Evolutionary conservation across 2,329 filamentous ascomycete genomes (phyloP).

Genomic region (Akanthomyces lecanii): DNA sequence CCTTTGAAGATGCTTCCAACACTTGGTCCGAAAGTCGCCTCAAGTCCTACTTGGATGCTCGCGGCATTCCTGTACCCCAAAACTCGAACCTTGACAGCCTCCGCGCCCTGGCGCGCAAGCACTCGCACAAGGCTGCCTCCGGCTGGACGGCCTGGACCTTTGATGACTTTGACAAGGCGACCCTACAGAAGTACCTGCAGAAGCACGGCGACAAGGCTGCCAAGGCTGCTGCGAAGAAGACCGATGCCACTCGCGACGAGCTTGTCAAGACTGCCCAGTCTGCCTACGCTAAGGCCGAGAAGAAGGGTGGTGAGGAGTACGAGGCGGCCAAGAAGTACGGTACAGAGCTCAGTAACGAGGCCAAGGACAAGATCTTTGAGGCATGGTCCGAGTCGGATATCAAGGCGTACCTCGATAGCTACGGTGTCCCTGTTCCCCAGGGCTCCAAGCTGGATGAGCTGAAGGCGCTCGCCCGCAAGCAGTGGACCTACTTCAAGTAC

Average conservation of each 20-base stretch:
- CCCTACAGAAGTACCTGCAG: slow-evolving; percentile 57
- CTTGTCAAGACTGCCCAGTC: slow-evolving; percentile 62
- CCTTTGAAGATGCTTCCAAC: slow-evolving; percentile 58
- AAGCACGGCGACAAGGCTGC: slow-evolving; percentile 51
- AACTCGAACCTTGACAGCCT: slow-evolving; percentile 67
- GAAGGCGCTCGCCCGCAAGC: slow-evolving; percentile 65
- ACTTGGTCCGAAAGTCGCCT: slow-evolving; percentile 73
- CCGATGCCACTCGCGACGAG: slow-evolving; percentile 66
- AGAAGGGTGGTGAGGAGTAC: slow-evolving; percentile 52
- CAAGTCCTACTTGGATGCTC: slow-evolving; percentile 73
- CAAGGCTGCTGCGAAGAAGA: slow-evolving; percentile 57
- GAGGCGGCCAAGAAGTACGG: slow-evolving; percentile 71
- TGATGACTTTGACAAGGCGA: slow-evolving; percentile 69
- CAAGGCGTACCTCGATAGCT: slow-evolving; percentile 75
- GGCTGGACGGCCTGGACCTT: slow-evolving; percentile 74
- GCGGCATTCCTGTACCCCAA: slow-evolving; percentile 71
- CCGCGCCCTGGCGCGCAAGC: slow-evolving; percentile 67
- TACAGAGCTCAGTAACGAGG: slow-evolving; percentile 58
- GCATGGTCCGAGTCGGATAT: slow-evolving; percentile 70
- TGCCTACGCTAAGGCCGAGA: slow-evolving; percentile 56
- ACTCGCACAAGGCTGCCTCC: slow-evolving; percentile 64
- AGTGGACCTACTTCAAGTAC: slow-evolving; percentile 72
- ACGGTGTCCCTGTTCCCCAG: slow-evolving; percentile 65
- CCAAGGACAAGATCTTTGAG: slow-evolving; percentile 64
- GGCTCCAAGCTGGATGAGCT: slow-evolving; percentile 66